A percentile compares a stretch with the other conserved stretches of the same genome.
phyloP scores from a whole-genome alignment of 2,329 filamentous ascomycete genomes.

The Fusarium pseudonygamai region DNA sequence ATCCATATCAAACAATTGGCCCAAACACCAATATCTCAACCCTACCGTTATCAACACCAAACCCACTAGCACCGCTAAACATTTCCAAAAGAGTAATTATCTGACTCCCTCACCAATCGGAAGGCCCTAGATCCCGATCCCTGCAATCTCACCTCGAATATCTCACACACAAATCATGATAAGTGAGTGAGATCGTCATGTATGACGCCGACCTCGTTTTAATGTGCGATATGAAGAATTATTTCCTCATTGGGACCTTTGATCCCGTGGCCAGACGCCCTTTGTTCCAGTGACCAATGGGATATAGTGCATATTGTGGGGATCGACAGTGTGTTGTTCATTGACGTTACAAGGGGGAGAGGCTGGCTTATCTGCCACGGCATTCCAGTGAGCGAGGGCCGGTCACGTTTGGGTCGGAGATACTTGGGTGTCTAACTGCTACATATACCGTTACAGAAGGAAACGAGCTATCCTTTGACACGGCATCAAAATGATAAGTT shows the following conservation, averaged over 20 bases:
- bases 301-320: background rate
- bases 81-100: slow-evolving; percentile 20
- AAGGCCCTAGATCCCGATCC: slow-evolving; percentile 18
- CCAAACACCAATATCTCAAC: background rate
- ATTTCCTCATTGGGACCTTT: slow-evolving; percentile 4
- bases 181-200: background rate
- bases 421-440: background rate
- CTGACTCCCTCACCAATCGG: slow-evolving; percentile 10
- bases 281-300: background rate
- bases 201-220: slow-evolving; percentile 11
- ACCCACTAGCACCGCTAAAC: background rate
- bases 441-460: background rate
- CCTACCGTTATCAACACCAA: background rate
- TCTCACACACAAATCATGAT: background rate
- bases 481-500: rapidly evolving
- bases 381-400: background rate
- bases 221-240: slow-evolving; percentile 21
- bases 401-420: background rate
- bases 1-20: background rate
- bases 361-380: background rate
- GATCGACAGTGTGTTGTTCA: background rate
- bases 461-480: rapidly evolving
- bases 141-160: background rate
- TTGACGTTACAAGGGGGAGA: background rate
- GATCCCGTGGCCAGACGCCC: slow-evolving; percentile 11